Evolutionary conservation across 2,329 filamentous ascomycete species (phyloP), one percentile per base, ranked within the genome.

Genomic region (Diaporthe velutina): DNA sequence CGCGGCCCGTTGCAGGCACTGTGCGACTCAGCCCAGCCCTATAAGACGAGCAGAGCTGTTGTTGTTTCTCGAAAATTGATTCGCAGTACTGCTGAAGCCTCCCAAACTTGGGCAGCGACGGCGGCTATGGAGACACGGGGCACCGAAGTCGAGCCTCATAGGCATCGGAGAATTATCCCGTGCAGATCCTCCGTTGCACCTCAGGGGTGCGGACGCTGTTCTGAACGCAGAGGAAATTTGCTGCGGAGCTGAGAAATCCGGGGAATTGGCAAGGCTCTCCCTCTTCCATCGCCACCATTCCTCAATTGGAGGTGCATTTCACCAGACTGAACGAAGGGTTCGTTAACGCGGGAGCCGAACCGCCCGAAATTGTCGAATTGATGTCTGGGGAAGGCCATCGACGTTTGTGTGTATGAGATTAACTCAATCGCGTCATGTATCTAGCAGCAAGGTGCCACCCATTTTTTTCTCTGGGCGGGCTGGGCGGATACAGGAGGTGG

Each of bases 1-100:
- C 52, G 19, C 54, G 70, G 48, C 45, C 61, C 35, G 42, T 58
- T 33, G 70, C 70, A 74, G 73, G 55, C 73, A 76, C 70, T 76
- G 75, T 76, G 75, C 55, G 50, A 70, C 68, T 12, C 30, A 25
- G 33, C 22, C 52, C 55, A 68, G 64, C 64, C 64, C 64, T 68
- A 54, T 25, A 52, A 33, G 10, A 22, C 13, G 64, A 54, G 22
- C 45, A 28, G 22, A 67, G 30, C 22, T 54, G 48, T 28, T 38
- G 61, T 52, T 68, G 48, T 33, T 68, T 40, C 33, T 35, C 48
- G n/a, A 12, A 17, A 17, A 48, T 40, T 17, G 12, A 50, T 25
- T 40, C 64, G 15, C 45, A 40, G n/a, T 15, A 28, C 48, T 54
- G 33, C 25, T 54, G 15, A 30, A 38, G 33, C 50, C n/a, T 68